phyloP scores from a whole-genome alignment of 2,329 filamentous ascomycete species.

The Bipolaris zeicola region DNA sequence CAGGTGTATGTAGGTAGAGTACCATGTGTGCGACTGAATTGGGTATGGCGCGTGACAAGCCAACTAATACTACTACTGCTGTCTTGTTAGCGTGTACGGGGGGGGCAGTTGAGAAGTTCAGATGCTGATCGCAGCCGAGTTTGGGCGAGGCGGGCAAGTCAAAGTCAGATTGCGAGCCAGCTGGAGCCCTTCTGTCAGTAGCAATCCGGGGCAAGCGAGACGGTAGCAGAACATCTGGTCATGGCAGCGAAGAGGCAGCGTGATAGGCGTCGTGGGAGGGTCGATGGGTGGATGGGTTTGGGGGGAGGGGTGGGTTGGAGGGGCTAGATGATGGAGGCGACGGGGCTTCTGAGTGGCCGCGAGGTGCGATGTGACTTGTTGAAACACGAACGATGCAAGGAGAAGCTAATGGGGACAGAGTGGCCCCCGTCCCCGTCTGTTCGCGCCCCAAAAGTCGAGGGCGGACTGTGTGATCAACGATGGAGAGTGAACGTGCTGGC shows the following conservation, averaged over 20 bases:
- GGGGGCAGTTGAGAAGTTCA: neutral
- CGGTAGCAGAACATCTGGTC: conserved; percentile 16
- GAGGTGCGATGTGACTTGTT: neutral
- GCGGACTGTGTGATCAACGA: conserved; percentile 6
- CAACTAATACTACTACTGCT: neutral
- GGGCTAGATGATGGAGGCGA: neutral
- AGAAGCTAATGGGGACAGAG: conserved; percentile 2
- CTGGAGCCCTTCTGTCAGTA: conserved; percentile 4
- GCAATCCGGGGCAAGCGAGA: conserved; percentile 16
- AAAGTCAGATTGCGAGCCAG: conserved; percentile 8
- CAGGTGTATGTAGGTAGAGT: neutral
- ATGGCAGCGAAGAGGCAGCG: conserved; percentile 9
- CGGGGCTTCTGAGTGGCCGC: neutral
- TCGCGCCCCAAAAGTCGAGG: conserved; percentile 2
- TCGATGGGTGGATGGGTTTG: too few relatives aligned
- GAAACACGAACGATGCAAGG: conserved; percentile 9
- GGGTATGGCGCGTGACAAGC: conserved; percentile 3
- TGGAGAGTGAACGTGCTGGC: neutral
- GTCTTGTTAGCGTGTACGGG: conserved; percentile 4
- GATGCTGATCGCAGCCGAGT: conserved; percentile 10
- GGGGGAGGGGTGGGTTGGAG: too few relatives aligned
- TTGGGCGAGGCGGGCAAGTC: neutral
- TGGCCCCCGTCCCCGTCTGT: neutral
- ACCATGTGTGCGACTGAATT: neutral
- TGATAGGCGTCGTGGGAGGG: neutral